A percentile compares a stretch with the other conserved stretches of the same genome.
These are phyloP conservation scores for Colletotrichum sp. DNA, from an alignment of 2,329 filamentous ascomycete genomes.

Conservation along the genomic window DNA sequence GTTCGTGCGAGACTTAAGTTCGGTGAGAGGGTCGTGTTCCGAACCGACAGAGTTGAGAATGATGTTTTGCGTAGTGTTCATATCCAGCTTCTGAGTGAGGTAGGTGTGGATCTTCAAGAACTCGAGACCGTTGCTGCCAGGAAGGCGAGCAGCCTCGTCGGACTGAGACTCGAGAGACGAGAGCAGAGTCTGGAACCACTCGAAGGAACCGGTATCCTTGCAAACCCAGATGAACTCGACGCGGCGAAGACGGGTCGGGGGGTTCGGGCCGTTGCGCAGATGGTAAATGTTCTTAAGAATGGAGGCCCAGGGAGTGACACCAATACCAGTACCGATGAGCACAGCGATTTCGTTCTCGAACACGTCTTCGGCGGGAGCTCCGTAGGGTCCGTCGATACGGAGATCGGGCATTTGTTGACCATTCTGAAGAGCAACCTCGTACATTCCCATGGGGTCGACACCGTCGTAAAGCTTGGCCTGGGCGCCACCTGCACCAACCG, in stretches of 20 bases:
- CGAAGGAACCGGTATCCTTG: conserved; percentile 93
- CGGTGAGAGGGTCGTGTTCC: conserved; percentile 87
- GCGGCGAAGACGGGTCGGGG: conserved; percentile 72
- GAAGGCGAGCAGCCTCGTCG: conserved; percentile 68
- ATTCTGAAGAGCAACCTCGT: conserved; percentile 93
- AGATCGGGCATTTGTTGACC: conserved; percentile 90
- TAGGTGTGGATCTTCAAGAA: conserved; percentile 99
- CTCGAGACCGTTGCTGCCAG: conserved; percentile 73
- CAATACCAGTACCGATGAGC: conserved; percentile 85
- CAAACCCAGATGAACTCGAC: conserved; percentile 99
- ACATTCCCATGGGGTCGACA: conserved; percentile 94
- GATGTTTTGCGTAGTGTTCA: conserved; percentile 94
- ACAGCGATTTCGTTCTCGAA: conserved; percentile 92
- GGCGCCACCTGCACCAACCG: conserved; percentile 86
- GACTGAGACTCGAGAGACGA: conserved; percentile 90
- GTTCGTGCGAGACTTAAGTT: conserved; percentile 88
- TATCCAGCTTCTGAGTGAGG: conserved; percentile 90
- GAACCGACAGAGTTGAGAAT: conserved; percentile 94
- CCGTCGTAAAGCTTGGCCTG: conserved; percentile 91
- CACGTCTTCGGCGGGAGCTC: conserved; percentile 95
- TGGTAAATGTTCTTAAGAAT: conserved; percentile 99
- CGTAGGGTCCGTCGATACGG: conserved; percentile 93
- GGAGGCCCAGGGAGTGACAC: conserved; percentile 84
- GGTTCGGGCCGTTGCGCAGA: conserved; percentile 83
- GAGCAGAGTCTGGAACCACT: conserved; percentile 97